Evolutionary conservation across 2,329 filamentous ascomycete genomes (phyloP).

Genomic region (Alternaria sp.): DNA sequence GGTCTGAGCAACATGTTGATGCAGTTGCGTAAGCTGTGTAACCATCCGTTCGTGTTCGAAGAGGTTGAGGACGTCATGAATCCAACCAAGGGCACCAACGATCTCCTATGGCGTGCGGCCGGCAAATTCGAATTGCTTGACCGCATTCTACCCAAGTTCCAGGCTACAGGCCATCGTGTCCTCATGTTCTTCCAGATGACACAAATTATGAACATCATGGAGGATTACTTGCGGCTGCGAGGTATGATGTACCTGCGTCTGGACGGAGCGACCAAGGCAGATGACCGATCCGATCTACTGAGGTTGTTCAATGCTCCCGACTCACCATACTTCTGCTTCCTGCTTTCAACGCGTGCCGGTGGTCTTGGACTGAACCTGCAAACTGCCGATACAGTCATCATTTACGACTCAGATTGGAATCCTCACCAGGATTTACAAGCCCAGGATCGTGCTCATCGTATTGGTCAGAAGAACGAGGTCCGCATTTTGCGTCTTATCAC

Average conservation of each 20-base stretch:
- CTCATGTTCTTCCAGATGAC: slow-evolving; percentile 99
- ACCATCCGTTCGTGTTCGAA: slow-evolving; percentile 98
- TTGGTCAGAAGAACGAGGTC: slow-evolving; percentile 99
- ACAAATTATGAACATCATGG: slow-evolving; percentile 99
- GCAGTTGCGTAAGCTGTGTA: slow-evolving; percentile 98
- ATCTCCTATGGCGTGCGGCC: slow-evolving; percentile 90
- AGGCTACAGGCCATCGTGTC: slow-evolving; percentile 87
- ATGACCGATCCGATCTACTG: slow-evolving; percentile 91
- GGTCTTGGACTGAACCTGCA: slow-evolving; percentile 96
- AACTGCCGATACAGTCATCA: slow-evolving; percentile 98
- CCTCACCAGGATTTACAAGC: slow-evolving; percentile 98
- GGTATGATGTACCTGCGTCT: slow-evolving; percentile 87
- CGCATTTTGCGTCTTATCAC: slow-evolving; percentile 95
- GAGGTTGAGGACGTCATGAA: slow-evolving; percentile 99
- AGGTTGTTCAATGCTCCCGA: slow-evolving; percentile 86
- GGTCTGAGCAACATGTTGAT: slow-evolving; percentile 99
- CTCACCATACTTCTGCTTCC: slow-evolving; percentile 96
- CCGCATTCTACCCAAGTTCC: slow-evolving; percentile 90
- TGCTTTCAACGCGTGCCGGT: slow-evolving; percentile 98
- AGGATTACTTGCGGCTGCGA: slow-evolving; percentile 89
- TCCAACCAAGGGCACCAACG: slow-evolving; percentile 84
- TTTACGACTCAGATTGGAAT: slow-evolving; percentile 99
- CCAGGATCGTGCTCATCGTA: slow-evolving; percentile 99
- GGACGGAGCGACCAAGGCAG: slow-evolving; percentile 96
- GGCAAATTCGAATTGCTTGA: slow-evolving; percentile 98